Conservation (phyloP, 805 yeast species). For the Monosporozyma servazzii region DNA sequence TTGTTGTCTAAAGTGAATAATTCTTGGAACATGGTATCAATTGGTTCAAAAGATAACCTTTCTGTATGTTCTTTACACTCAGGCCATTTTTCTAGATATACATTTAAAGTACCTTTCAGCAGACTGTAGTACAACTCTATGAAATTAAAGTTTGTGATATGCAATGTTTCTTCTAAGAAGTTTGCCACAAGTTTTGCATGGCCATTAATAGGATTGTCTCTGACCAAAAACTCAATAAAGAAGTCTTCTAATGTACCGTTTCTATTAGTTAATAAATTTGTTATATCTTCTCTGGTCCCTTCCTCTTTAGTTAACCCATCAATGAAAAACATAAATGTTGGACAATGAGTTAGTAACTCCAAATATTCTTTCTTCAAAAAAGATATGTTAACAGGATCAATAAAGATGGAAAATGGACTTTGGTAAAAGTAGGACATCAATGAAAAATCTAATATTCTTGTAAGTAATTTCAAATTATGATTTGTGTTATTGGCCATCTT, state of each 20-base stretch:
- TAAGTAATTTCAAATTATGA: slow-evolving; percentile 25
- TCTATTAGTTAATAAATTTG: slow-evolving; percentile 18
- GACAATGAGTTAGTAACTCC: slow-evolving; percentile 22
- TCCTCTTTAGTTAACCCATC: slow-evolving; percentile 23
- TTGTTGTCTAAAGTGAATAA: slow-evolving; percentile 27
- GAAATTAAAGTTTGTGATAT: slow-evolving; percentile 23
- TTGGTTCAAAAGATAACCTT: slow-evolving; percentile 21
- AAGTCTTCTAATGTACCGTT: slow-evolving; percentile 22
- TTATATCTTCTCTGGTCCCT: slow-evolving; percentile 22
- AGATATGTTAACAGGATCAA: slow-evolving; percentile 28
- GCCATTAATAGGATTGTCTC: slow-evolving; percentile 29
- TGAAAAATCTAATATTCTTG: slow-evolving; percentile 27
- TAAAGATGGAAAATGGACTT: slow-evolving; percentile 29
- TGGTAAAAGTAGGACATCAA: slow-evolving; percentile 29
- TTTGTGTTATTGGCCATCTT: slow-evolving; percentile 28
- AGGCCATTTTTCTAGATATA: slow-evolving; percentile 23
- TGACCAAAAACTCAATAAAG: slow-evolving; percentile 27
- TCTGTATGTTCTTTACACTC: slow-evolving; percentile 13
- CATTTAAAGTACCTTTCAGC: slow-evolving; percentile 16
- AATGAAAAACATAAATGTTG: slow-evolving; percentile 29
- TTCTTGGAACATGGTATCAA: slow-evolving; percentile 29
- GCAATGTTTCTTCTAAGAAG: slow-evolving; percentile 18
- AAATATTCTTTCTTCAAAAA: slow-evolving; percentile 22
- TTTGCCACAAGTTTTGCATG: slow-evolving; percentile 23
- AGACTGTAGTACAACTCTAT: slow-evolving; percentile 27